A percentile compares a stretch with the other conserved stretches of the same genome.
Conservation (phyloP, 2,329 filamentous ascomycete species). For the Sporothrix curviconia region DNA sequence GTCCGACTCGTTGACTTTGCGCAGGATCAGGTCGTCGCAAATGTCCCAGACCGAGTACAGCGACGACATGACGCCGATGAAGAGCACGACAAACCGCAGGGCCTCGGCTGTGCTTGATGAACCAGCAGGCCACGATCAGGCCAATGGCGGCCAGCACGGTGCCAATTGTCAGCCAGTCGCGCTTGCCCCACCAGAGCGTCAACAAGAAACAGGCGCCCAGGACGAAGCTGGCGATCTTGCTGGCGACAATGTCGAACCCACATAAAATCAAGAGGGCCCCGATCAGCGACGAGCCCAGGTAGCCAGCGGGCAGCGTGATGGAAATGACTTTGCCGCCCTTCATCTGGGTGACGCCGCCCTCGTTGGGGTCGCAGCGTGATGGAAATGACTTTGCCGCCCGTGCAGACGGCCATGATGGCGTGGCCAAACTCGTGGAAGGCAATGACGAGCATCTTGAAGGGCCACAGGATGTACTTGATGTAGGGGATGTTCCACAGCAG, state of each 20-base stretch:
- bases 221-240: constrained; percentile 69
- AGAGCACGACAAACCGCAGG: constrained; percentile 62
- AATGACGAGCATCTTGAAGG: constrained; percentile 83
- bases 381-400: constrained; percentile 56
- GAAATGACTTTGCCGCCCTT: constrained; percentile 62
- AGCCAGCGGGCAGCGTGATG: constrained; percentile 69
- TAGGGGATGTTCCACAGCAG: constrained; percentile 76
- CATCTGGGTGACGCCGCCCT: constrained; percentile 75
- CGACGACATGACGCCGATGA: constrained; percentile 76
- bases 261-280: constrained; percentile 72
- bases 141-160: constrained; percentile 66
- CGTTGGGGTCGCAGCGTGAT: constrained; percentile 65
- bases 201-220: constrained; percentile 68
- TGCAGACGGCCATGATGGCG: constrained; percentile 64
- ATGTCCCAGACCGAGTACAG: constrained; percentile 82
- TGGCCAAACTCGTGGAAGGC: constrained; percentile 78
- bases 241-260: constrained; percentile 74
- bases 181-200: constrained; percentile 76
- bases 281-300: constrained; percentile 69
- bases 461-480: constrained; percentile 68
- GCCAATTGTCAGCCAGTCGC: constrained; percentile 68
- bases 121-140: constrained; percentile 68
- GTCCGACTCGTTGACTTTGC: constrained; percentile 74
- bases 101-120: constrained; percentile 70
- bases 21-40: constrained; percentile 72